Percentiles rank a stretch among this genome's conserved stretches.
phyloP scores from a whole-genome alignment of 768 basidiomycete species.

The Phaeolepiota aurea region DNA sequence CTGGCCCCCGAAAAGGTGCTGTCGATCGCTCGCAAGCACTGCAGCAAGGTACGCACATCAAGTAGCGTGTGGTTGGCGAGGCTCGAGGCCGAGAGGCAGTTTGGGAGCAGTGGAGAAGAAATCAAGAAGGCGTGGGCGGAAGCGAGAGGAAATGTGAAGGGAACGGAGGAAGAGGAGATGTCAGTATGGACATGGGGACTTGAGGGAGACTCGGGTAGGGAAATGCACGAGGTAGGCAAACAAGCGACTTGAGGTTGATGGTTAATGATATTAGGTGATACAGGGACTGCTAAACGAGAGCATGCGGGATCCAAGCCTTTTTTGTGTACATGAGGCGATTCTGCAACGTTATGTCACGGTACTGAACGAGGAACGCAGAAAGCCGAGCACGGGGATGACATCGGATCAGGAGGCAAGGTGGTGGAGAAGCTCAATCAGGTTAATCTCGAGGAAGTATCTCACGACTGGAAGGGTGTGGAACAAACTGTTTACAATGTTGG shows the following conservation, averaged over 20 bases:
- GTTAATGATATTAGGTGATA: conserved; percentile 7
- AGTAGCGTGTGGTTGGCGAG: conserved; percentile 46
- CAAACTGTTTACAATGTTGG: conserved; percentile 24
- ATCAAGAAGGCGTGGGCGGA: conserved; percentile 30
- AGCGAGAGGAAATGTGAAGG: conserved; percentile 29
- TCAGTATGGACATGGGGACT: conserved; percentile 53
- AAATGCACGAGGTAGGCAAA: conserved; percentile 23
- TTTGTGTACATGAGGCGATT: conserved; percentile 36
- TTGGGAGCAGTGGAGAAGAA: conserved; percentile 15
- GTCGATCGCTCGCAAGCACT: conserved; percentile 37
- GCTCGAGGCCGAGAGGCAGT: conserved; percentile 32
- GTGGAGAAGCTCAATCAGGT: conserved; percentile 24
- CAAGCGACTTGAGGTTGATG: neutral
- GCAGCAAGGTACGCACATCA: conserved; percentile 22
- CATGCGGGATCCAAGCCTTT: conserved; percentile 29
- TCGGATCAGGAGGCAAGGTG: conserved; percentile 19
- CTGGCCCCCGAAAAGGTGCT: conserved; percentile 23
- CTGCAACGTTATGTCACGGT: conserved; percentile 35
- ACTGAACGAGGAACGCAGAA: conserved; percentile 15
- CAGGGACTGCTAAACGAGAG: conserved; percentile 39
- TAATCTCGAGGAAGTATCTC: conserved; percentile 31
- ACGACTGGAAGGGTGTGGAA: conserved; percentile 36
- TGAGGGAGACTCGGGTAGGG: conserved; percentile 10
- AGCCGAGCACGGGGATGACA: conserved; percentile 11
- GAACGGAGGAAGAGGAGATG: conserved; percentile 20